Evolutionary conservation across 2,329 filamentous ascomycete genomes (phyloP), one percentile per base, ranked within the genome.

Genomic region (Neopestalotiopsis sp.): DNA sequence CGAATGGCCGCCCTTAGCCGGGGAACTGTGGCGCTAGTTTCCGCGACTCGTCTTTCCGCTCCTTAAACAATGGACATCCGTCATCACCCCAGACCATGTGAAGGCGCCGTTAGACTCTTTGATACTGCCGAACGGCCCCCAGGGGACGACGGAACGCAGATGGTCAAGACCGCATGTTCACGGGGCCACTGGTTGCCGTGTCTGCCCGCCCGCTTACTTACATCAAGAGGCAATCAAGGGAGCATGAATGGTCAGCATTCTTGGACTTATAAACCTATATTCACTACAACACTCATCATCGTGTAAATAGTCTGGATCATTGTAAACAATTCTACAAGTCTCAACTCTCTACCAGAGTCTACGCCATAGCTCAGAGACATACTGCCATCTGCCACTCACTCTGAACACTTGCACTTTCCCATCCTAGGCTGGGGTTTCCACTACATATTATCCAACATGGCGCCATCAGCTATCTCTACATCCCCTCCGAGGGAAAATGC

Each of bases 401-500:
- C 14, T 24, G 17, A 20, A 52, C 20, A 12, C 20, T 13, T 30
- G 9, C 57, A 34, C 24, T 59, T 30, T 13, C 12, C 10, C 24
- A 59, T 59, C 14, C 4, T 24, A 12, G 5, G 2, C 20, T 24
- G 6, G 30, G 40, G 52, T 14, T 28, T 20, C 65, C 10, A 38
- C 34, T 38, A 38, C 24, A 28, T 0, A 28, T 28, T 28, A 28
- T 28, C 34, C 34, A 38, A 7, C 52, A 90, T 91, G 89, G 85
- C 88, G 72, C 89, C 89, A 71, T 89, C 88, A 73, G 88, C 88
- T 69, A 82, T 88, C 75, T 83, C 84, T 72, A 81, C 85, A 72
- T 84, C 85, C 59, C 83, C 85, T 65, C 79, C 78, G 66, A 80
- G 81, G 74, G 84, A 84, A 71, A 78, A 63, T 81, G 83, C 73